Percentiles rank a stretch among this genome's conserved stretches.
Conservation (phyloP, 1,284 basidiomycete genomes). For the Clitocybe nebularis region DNA sequence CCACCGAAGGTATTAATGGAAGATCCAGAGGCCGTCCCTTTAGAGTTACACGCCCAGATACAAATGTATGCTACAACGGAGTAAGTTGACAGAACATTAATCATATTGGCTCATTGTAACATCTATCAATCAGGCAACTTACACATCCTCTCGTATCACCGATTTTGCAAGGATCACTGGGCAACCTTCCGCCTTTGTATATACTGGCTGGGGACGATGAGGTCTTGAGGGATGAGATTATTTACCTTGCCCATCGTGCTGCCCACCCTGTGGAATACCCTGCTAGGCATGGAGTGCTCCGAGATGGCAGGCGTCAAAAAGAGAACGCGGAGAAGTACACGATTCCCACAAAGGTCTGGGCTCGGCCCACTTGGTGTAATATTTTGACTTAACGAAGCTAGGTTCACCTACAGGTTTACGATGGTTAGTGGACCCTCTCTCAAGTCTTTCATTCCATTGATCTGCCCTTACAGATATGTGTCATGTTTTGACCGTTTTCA, state of each 20-base stretch:
- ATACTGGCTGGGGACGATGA: conserved; percentile 79
- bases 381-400: too few species aligned
- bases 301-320: conserved; percentile 42
- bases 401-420: conserved; percentile 76
- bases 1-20: conserved; percentile 60
- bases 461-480: conserved; percentile 45
- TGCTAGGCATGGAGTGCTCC: conserved; percentile 51
- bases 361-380: too few species aligned
- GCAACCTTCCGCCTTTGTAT: conserved; percentile 79
- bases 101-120: conserved; percentile 1
- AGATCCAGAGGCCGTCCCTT: conserved; percentile 38
- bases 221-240: conserved; percentile 78
- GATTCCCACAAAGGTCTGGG: conserved; percentile 69
- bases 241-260: conserved; percentile 81
- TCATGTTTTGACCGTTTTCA: conserved; percentile 70
- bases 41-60: conserved; percentile 64
- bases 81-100: conserved; percentile 28
- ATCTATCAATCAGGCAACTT: conserved; percentile 52
- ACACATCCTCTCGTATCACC: conserved; percentile 81
- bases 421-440: conserved; percentile 33
- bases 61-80: conserved; percentile 82
- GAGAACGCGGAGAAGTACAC: conserved; percentile 53
- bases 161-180: conserved; percentile 71
- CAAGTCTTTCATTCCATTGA: neutral
- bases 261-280: conserved; percentile 74